Base-by-base conservation (phyloP, 2,329 filamentous ascomycete species). In the Grosmannia clavigera region DNA sequence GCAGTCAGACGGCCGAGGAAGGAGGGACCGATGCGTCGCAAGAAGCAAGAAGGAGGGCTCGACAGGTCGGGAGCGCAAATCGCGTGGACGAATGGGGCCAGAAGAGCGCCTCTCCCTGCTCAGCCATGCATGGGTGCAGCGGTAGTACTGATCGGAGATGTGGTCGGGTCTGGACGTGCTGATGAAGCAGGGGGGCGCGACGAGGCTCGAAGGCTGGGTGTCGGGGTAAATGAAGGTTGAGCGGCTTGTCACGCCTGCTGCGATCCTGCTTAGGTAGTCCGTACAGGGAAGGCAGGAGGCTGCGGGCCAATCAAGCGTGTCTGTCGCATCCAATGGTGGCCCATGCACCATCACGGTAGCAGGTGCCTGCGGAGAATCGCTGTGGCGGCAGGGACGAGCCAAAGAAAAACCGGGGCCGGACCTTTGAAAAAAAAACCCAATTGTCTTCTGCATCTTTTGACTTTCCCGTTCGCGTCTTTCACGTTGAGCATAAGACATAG, bases 341-440 rank as follows among this genome's bases (percentile, higher is more conserved):
- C 58, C 29, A 51, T 59, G 58, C 57, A 38, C 33, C 2, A 10
- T 25, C 31, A 43, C 43, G 16, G 9, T 27, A 29, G 25, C 14
- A 46, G 40, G 40, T 14, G 19, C 40, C 40, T 46, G 10, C 52
- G 38, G 35, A 57, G 38, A 29, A 57, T 5, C 29, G 38, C 43
- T 50, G 5, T 33, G 40, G 43, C 35, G 51, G 51, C 27, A 43
- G n/a, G 54, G 35, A 35, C 50, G 43, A 46, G 16, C 19, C 19
- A 14, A 40, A 25, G 11, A 40, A 56, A 40, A 52, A 46, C 6
- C 19, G 29, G 43, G 43, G 16, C 43, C 29, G 33, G 14, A 40
- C 35, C 3, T 50, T 59, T 56, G 59, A 58, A 59, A 61, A 62
- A 60, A 62, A 63, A 61, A 57, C 54, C 51, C 48, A 25, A 27